Percentiles rank a stretch among this genome's conserved stretches.
Conservation (phyloP, 129 eudicot species). For the Chrysanthemum makinoi region DNA sequence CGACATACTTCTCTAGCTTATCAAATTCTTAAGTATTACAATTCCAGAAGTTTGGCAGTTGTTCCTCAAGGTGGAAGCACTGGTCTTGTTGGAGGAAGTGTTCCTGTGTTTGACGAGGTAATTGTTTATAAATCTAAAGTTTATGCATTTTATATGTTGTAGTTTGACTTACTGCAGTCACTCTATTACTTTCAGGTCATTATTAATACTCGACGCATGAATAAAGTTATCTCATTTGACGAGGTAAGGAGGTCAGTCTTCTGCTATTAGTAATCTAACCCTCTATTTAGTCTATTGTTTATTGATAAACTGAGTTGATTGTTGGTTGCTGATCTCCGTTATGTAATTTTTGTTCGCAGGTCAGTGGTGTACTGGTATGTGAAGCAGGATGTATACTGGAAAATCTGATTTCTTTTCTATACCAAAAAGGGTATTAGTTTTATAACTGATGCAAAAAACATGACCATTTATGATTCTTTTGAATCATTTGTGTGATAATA, state of each 20-base stretch:
- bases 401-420: conserved; percentile 80
- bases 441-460: background rate
- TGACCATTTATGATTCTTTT: conserved; percentile 3
- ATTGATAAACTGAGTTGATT: background rate
- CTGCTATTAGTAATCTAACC: background rate
- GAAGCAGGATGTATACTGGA: conserved; percentile 99
- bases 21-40: conserved; percentile 79
- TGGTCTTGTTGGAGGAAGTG: conserved; percentile 99
- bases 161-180: background rate
- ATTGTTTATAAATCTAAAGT: too few species aligned
- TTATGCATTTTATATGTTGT: background rate
- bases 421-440: conserved; percentile 67
- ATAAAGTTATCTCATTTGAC: conserved; percentile 75
- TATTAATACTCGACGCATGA: conserved; percentile 70
- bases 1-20: too few species aligned
- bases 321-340: conserved; percentile 5
- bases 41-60: conserved; percentile 88
- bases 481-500: conserved; percentile 8
- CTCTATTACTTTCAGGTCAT: conserved; percentile 59
- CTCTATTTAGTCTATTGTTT: background rate
- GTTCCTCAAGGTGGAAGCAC: conserved; percentile 99
- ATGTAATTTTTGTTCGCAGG: conserved; percentile 39
- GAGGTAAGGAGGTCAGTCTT: conserved; percentile 66
- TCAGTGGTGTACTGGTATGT: conserved; percentile 93
- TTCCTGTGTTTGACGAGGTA: conserved; percentile 97